phyloP scores from a whole-genome alignment of 441 rosid species.

The Brassica balearica region DNA sequence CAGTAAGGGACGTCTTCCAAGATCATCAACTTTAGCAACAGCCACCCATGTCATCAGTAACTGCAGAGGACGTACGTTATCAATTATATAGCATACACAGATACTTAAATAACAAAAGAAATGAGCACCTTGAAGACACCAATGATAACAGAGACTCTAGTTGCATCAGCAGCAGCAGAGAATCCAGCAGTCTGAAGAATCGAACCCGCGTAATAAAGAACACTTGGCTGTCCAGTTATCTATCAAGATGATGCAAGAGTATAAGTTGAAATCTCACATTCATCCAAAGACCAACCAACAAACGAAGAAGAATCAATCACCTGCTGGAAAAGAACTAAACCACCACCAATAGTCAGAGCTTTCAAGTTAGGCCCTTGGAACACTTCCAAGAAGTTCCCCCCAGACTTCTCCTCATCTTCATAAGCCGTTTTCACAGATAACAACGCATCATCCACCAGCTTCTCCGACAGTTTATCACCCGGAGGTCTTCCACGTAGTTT shows the following conservation, averaged over 20 bases:
- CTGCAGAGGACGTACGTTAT: slow-evolving; percentile 47
- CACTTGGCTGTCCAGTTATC: slow-evolving; percentile 99
- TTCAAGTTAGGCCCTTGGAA: slow-evolving; percentile 91
- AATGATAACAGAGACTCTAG: slow-evolving; percentile 88
- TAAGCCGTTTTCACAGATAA: slow-evolving; percentile 73
- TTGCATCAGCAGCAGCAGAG: slow-evolving; percentile 98
- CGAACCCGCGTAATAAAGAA: slow-evolving; percentile 92
- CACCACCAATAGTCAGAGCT: slow-evolving; percentile 93
- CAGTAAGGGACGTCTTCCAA: slow-evolving; percentile 93
- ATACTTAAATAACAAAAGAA: not conserved
- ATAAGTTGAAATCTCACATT: slow-evolving; percentile 24
- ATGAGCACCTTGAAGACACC: slow-evolving; percentile 85
- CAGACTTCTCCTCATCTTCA: slow-evolving; percentile 63
- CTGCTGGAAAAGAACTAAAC: slow-evolving; percentile 98
- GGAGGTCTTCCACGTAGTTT: slow-evolving; percentile 82
- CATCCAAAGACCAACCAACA: slow-evolving; percentile 28
- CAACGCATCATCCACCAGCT: slow-evolving; percentile 74
- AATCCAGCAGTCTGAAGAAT: slow-evolving; percentile 99
- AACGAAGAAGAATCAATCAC: slow-evolving; percentile 48
- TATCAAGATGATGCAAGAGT: slow-evolving; percentile 46
- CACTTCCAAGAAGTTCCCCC: slow-evolving; percentile 82
- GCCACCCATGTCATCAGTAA: slow-evolving; percentile 92
- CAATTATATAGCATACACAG: not conserved
- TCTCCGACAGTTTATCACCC: slow-evolving; percentile 76
- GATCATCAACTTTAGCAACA: slow-evolving; percentile 91